Conservation (phyloP, 108 stramenopile species). For the Fragilariopsis cylindrus region DNA sequence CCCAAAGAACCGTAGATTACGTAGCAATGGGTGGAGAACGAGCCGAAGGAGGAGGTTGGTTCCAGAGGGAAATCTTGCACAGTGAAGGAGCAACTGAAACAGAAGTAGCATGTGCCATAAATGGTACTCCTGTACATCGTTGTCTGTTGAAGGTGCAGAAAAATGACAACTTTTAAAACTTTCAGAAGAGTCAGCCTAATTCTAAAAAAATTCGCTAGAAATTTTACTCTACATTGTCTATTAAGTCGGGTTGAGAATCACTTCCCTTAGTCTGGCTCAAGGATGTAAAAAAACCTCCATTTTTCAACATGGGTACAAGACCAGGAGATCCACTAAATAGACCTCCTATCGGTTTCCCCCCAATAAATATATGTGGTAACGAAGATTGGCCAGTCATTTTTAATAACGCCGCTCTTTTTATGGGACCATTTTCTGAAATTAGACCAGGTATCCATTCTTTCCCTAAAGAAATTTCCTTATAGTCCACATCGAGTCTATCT, state of each 20-base stretch:
- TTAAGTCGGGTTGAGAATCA: too few relatives aligned
- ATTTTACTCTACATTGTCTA: too few relatives aligned
- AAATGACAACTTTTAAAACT: too few relatives aligned
- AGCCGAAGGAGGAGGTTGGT: slow-evolving; percentile 63
- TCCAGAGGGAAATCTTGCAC: slow-evolving; percentile 53
- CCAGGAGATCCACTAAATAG: slow-evolving; percentile 69
- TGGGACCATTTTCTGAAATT: slow-evolving; percentile 43
- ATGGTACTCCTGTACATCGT: slow-evolving; percentile 66
- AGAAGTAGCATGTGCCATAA: slow-evolving; percentile 64
- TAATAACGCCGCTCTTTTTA: slow-evolving; percentile 51
- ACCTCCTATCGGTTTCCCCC: slow-evolving; percentile 61
- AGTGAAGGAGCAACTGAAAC: slow-evolving; percentile 64
- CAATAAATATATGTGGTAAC: slow-evolving; percentile 69
- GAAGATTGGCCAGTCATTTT: slow-evolving; percentile 78
- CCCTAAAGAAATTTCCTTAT: slow-evolving; percentile 55
- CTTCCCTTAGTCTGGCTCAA: too few relatives aligned
- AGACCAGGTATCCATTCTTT: slow-evolving; percentile 75
- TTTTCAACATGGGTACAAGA: slow-evolving; percentile 52
- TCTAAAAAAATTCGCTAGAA: too few relatives aligned
- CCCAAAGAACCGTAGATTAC: slow-evolving; percentile 62
- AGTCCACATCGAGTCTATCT: slow-evolving; percentile 47
- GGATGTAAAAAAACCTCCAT: slow-evolving; percentile 23
- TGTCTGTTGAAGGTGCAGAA: slow-evolving; percentile 19
- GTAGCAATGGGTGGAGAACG: slow-evolving; percentile 58
- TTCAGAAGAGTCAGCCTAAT: too few relatives aligned